Percentiles rank a stretch among this genome's conserved stretches.
Evolutionary conservation across 148 eudicot species (phyloP).

Genomic region (Amaranthus palmeri): DNA sequence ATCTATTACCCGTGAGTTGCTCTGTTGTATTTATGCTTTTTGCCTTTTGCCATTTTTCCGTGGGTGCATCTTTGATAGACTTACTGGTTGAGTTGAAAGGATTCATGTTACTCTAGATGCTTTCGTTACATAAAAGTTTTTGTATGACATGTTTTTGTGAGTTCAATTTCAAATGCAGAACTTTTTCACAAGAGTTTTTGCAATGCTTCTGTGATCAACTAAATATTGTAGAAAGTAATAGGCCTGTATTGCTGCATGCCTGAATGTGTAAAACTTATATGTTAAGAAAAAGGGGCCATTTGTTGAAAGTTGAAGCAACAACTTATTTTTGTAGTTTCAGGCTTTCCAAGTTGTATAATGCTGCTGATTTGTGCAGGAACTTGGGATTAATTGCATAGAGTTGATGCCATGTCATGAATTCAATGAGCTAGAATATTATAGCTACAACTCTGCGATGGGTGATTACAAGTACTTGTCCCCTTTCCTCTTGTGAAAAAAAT

Average conservation of each 20-base stretch:
- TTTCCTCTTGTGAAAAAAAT: background rate
- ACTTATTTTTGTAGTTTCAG: constrained; percentile 3
- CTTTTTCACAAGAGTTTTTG: background rate
- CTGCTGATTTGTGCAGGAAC: constrained; percentile 62
- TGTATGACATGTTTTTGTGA: background rate
- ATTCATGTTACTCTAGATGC: background rate
- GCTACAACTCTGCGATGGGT: constrained; percentile 88
- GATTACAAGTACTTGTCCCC: constrained; percentile 64
- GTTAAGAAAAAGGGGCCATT: background rate
- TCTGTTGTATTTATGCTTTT: background rate
- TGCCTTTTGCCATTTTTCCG: background rate
- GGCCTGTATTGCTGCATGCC: background rate
- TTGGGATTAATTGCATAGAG: constrained; percentile 96
- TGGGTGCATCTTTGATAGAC: background rate
- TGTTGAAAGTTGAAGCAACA: background rate
- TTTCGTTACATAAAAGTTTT: background rate
- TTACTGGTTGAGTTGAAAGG: background rate
- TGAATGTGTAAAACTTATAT: background rate
- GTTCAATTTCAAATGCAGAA: background rate
- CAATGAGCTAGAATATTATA: constrained; percentile 87
- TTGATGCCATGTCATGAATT: constrained; percentile 99
- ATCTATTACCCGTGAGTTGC: background rate
- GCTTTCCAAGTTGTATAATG: constrained; percentile 8
- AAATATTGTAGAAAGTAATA: background rate
- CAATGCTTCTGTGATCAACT: background rate